These are phyloP conservation scores for Isoetes engelmannii DNA, from an alignment of 83 land plant species.

Conservation along the genomic window DNA sequence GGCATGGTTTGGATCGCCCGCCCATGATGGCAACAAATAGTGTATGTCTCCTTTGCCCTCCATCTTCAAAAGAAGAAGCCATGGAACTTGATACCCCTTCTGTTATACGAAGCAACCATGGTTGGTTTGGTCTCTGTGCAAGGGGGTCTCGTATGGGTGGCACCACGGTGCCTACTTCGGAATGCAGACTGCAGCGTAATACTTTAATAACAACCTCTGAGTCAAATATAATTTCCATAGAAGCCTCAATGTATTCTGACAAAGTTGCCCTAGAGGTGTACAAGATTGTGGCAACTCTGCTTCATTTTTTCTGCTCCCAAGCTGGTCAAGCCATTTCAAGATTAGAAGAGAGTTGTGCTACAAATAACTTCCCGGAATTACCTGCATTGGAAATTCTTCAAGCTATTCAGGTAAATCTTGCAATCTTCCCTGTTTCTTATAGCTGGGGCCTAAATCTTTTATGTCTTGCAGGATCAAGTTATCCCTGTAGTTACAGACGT, in stretches of 20 bases:
- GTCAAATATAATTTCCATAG: slow-evolving; percentile 12
- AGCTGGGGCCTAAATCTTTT: slow-evolving; percentile 6
- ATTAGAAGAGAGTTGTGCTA: slow-evolving; percentile 55
- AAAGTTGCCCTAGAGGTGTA: slow-evolving; percentile 65
- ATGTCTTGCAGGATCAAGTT: slow-evolving; percentile 65
- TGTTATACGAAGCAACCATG: slow-evolving; percentile 49
- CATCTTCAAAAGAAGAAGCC: slow-evolving; percentile 60
- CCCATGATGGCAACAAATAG: slow-evolving; percentile 25
- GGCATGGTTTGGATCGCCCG: slow-evolving; percentile 39
- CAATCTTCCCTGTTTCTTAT: not conserved
- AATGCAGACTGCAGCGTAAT: slow-evolving; percentile 6
- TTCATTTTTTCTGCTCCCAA: slow-evolving; percentile 69
- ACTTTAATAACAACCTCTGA: slow-evolving; percentile 11
- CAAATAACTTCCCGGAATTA: slow-evolving; percentile 74
- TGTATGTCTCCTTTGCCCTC: slow-evolving; percentile 45
- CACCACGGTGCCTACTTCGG: slow-evolving; percentile 6
- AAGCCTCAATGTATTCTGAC: slow-evolving; percentile 45
- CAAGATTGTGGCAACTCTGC: slow-evolving; percentile 57
- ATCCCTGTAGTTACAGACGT: slow-evolving; percentile 50
- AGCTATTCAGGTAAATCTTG: slow-evolving; percentile 67
- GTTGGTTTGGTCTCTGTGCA: slow-evolving; percentile 84
- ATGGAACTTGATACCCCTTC: slow-evolving; percentile 38
- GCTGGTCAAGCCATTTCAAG: slow-evolving; percentile 59
- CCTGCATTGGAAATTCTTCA: slow-evolving; percentile 96
- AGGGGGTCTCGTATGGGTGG: slow-evolving; percentile 32